Conservation (phyloP, 2,329 filamentous ascomycete species). For the Zymoseptoria crescenta region DNA sequence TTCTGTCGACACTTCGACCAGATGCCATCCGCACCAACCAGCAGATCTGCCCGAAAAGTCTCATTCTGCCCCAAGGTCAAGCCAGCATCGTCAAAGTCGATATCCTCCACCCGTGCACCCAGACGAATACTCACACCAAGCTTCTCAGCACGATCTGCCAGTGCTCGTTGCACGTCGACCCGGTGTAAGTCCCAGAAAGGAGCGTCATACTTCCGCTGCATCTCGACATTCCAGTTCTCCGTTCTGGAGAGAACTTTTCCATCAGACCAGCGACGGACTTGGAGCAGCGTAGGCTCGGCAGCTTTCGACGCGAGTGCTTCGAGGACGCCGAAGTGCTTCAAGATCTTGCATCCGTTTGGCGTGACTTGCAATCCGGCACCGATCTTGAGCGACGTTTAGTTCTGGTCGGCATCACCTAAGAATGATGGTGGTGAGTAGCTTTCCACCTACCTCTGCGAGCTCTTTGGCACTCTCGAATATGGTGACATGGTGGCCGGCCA, state of each 20-base stretch:
- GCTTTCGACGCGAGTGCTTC: constrained; percentile 33
- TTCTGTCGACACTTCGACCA: constrained; percentile 51
- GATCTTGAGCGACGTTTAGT: constrained; percentile 28
- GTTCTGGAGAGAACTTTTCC: constrained; percentile 43
- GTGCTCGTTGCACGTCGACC: constrained; percentile 51
- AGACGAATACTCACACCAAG: constrained; percentile 48
- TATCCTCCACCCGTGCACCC: constrained; percentile 38
- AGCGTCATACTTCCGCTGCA: constrained; percentile 47
- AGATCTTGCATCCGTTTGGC: constrained; percentile 31
- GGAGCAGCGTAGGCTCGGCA: constrained; percentile 41
- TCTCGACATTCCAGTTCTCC: constrained; percentile 45
- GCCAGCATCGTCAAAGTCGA: constrained; percentile 43
- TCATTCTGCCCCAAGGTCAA: constrained; percentile 37
- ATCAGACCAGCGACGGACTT: constrained; percentile 47
- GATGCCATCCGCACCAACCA: constrained; percentile 58
- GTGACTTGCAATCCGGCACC: constrained; percentile 49
- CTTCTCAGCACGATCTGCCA: constrained; percentile 45
- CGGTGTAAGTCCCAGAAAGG: constrained; percentile 56
- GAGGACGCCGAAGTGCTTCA: constrained; percentile 46
- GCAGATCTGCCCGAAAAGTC: constrained; percentile 44
- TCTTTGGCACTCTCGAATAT: constrained; percentile 31
- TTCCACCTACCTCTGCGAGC: constrained; percentile 33
- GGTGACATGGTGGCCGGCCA: constrained; percentile 27
- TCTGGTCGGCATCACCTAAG: not conserved
- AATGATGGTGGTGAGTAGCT: not conserved